A percentile compares a stretch with the other conserved stretches of the same genome.
These are phyloP conservation scores for Lagenidium giganteum DNA, from an alignment of 352 stramenopile genomes.

Conservation along the genomic window DNA sequence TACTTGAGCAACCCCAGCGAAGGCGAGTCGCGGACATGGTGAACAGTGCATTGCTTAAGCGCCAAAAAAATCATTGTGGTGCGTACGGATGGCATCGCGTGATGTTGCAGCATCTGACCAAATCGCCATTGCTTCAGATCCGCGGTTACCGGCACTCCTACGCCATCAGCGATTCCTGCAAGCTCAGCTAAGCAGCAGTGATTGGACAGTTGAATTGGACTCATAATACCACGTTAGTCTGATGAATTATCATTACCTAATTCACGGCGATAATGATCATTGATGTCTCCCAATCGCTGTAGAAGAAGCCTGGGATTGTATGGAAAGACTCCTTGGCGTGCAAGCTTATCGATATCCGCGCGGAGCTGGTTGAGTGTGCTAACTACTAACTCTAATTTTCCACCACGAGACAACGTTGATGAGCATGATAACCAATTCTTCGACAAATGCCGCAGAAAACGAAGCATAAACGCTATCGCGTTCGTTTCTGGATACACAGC, in stretches of 20 bases:
- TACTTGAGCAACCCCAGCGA: constrained; percentile 59
- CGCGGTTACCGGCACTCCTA: too few species aligned
- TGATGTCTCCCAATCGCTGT: constrained; percentile 39
- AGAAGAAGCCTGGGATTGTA: constrained; percentile 41
- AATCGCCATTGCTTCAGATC: too few species aligned
- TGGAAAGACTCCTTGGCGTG: constrained; percentile 36
- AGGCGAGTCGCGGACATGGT: constrained; percentile 66
- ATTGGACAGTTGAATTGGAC: too few species aligned
- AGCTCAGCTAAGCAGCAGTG: too few species aligned
- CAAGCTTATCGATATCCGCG: constrained; percentile 53
- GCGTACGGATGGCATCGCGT: too few species aligned
- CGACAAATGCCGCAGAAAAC: constrained; percentile 37
- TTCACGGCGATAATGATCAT: too few species aligned
- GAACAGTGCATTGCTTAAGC: constrained; percentile 66
- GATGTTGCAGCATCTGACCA: too few species aligned
- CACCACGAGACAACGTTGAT: constrained; percentile 12
- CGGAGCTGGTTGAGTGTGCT: constrained; percentile 62
- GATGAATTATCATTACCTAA: constrained; percentile 32
- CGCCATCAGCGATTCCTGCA: too few species aligned
- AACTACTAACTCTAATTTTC: too few species aligned
- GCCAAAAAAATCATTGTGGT: too few species aligned
- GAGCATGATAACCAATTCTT: constrained; percentile 23
- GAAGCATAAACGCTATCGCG: constrained; percentile 60
- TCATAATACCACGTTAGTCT: constrained; percentile 32
- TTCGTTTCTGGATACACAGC: constrained; percentile 35